Evolutionary conservation across 176 grass and related monocot species (phyloP), one percentile per base, ranked within the genome.

Genomic region (Ananas comosus): DNA sequence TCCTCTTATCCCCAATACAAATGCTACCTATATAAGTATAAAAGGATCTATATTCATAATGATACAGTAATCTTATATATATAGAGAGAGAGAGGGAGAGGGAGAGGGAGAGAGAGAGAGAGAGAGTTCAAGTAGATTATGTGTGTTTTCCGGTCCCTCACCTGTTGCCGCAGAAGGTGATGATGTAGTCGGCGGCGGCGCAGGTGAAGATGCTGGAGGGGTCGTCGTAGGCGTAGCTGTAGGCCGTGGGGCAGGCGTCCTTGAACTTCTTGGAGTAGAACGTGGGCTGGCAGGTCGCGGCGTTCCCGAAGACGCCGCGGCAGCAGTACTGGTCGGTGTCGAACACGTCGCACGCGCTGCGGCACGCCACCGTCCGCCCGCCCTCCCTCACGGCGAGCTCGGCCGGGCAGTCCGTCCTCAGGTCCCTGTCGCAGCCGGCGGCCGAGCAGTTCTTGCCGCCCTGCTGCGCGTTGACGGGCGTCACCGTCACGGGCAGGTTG

Each of bases 181-280:
- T 72, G 52, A 75, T 76, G 67, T 92, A 89, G 71, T 96, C 92
- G 4, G 79, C 84, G 42, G 66, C 51, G 16, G 67, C 24, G 76
- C 92, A 92, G 17, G 81, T 92, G 70, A 87, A 87, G 66, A 87
- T 89, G 66, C 83, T 89, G n/a, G 83, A 73, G 3, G 85, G 93
- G 51, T 96, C 88, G 51, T 96, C 93, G 67, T 96, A 96, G 4
- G 93, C 88, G 61, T 96, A 96, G 81, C 88, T 92, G 59, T 92
- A 96, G 5, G 92, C 83, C 29, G 53, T 79, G 0, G 92, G 92
- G 81, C 92, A 92, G 0, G 79, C 86, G 0, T 54, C 70, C 86
- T 96, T 96, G 72, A 96, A 92, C 73, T 80, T 77, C 25, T 87
- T 88, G 0, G 86, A 97, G 72, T 97, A 97, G 73, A 71, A 56